These are phyloP conservation scores for Pinus tabuliformis DNA, from an alignment of 75 land plant genomes.

Conservation along the genomic window DNA sequence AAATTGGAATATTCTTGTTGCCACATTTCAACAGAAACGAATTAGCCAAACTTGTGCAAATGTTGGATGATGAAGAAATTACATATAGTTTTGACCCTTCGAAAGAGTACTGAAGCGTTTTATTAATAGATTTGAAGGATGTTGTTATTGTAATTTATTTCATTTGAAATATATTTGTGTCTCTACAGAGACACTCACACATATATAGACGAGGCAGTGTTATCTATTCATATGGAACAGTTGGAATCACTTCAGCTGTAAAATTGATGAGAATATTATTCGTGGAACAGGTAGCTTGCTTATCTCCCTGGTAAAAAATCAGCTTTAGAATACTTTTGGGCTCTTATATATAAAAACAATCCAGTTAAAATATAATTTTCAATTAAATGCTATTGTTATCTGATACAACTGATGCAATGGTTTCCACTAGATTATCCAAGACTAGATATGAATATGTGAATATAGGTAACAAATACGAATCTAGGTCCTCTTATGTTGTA, in stretches of 20 bases:
- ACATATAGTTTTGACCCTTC: too few species aligned
- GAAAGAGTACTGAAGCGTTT: too few species aligned
- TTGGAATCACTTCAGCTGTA: constrained; percentile 83
- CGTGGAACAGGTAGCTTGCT: constrained; percentile 37
- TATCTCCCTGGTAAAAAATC: not conserved
- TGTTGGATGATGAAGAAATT: too few species aligned
- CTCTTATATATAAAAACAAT: not conserved
- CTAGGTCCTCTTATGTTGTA: not conserved
- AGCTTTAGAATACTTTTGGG: not conserved
- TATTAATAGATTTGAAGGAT: too few species aligned
- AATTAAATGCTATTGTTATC: not conserved
- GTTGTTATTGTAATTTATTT: too few species aligned
- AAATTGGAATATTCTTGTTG: too few species aligned
- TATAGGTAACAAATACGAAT: constrained; percentile 28
- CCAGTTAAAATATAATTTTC: too few species aligned
- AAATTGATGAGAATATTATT: constrained; percentile 59
- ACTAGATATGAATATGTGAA: constrained; percentile 68
- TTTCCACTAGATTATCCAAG: constrained; percentile 68
- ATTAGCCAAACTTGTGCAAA: too few species aligned
- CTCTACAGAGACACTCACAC: too few species aligned
- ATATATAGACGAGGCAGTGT: not conserved
- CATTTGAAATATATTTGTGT: too few species aligned
- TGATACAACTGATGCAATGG: constrained; percentile 73
- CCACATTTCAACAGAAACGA: too few species aligned
- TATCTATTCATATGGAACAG: constrained; percentile 73